phyloP scores from a whole-genome alignment of 805 yeast species.

The Starmerella sp. region DNA sequence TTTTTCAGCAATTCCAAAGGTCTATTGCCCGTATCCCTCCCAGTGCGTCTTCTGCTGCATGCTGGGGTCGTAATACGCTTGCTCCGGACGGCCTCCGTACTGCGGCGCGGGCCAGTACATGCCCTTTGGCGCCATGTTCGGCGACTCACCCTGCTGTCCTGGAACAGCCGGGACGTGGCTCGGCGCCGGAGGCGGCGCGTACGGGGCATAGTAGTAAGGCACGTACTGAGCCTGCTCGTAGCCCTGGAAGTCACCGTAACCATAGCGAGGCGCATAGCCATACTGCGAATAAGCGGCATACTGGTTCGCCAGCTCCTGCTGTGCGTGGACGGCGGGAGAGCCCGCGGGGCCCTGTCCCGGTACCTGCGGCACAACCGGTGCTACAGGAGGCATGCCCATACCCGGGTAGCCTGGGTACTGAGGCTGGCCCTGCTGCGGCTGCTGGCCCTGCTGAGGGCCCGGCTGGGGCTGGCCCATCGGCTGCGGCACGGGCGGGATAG shows the following conservation, averaged over 20 bases:
- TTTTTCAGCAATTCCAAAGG: background rate
- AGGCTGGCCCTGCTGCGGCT: conserved; percentile 9
- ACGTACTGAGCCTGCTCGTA: conserved; percentile 8
- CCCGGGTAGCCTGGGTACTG: conserved; percentile 7
- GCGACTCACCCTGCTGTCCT: conserved; percentile 9
- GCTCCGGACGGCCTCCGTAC: conserved; percentile 3
- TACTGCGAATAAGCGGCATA: conserved; percentile 11
- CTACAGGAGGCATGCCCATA: conserved; percentile 4
- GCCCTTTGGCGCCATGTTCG: conserved; percentile 6
- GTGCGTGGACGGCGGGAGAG: conserved; percentile 11
- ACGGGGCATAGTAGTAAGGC: conserved; percentile 10
- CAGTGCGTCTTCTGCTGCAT: conserved; percentile 7
- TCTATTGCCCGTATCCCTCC: conserved; percentile 7
- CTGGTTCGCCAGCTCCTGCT: conserved; percentile 7
- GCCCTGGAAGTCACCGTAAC: conserved; percentile 9
- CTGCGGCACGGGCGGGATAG: conserved; percentile 6
- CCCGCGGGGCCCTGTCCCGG: conserved; percentile 5
- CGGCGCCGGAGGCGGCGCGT: conserved; percentile 6
- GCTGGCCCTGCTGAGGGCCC: conserved; percentile 2
- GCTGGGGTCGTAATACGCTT: conserved; percentile 13
- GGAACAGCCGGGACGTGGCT: conserved; percentile 4
- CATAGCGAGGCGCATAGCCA: conserved; percentile 4
- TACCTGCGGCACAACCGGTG: conserved; percentile 3
- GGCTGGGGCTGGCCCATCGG: conserved; percentile 1
- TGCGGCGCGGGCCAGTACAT: conserved; percentile 7